Conservation (phyloP, 108 stramenopile species). For the Fragilariopsis cylindrus region DNA sequence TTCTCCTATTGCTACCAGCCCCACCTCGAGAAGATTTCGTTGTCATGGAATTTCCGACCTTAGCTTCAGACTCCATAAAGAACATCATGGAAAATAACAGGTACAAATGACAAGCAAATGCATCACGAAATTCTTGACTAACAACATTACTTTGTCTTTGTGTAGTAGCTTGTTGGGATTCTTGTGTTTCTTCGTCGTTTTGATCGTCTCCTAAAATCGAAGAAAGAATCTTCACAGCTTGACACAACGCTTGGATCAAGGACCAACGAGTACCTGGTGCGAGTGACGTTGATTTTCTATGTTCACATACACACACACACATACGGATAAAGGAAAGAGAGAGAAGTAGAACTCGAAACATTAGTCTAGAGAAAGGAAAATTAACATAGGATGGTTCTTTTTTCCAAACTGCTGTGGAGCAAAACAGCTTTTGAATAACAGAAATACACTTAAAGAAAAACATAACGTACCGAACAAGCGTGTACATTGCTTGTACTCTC, state of each 20-base stretch:
- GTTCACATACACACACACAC: no score
- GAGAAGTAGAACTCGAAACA: not conserved
- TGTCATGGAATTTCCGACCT: slow-evolving; percentile 25
- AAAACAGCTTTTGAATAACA: not conserved
- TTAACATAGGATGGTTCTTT: not conserved
- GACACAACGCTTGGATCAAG: slow-evolving; percentile 58
- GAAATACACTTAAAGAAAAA: not conserved
- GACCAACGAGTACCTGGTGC: slow-evolving; percentile 54
- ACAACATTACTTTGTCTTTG: slow-evolving; percentile 37
- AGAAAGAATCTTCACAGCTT: slow-evolving; percentile 56
- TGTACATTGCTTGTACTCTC: slow-evolving; percentile 78
- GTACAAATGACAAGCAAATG: slow-evolving; percentile 81
- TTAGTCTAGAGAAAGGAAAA: not conserved
- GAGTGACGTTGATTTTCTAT: slow-evolving; percentile 71
- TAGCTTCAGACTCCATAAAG: slow-evolving; percentile 76
- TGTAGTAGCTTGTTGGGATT: slow-evolving; percentile 7
- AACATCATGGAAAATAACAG: slow-evolving; percentile 90
- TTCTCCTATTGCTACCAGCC: slow-evolving; percentile 11
- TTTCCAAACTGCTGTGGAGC: not conserved
- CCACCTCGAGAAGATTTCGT: slow-evolving; percentile 24
- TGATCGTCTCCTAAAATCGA: slow-evolving; percentile 40
- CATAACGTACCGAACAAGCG: slow-evolving; percentile 66
- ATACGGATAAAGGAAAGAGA: not conserved
- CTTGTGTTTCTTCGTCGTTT: slow-evolving; percentile 17
- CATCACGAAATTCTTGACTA: slow-evolving; percentile 73